Conservation (phyloP, 2,329 filamentous ascomycete genomes). For the Xylogone sp. region DNA sequence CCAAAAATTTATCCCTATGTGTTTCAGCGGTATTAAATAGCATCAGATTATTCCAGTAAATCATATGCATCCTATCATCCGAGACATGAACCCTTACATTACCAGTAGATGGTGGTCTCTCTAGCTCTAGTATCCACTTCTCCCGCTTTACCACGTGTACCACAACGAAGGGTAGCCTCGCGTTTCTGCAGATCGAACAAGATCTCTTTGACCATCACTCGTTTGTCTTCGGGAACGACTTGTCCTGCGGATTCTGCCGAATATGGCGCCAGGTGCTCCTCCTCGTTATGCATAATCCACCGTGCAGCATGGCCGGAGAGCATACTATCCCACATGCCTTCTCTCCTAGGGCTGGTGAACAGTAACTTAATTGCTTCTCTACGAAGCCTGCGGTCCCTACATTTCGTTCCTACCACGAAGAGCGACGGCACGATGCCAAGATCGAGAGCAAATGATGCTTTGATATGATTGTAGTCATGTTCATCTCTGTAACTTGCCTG, state of each 20-base stretch:
- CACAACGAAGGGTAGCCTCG: conserved; percentile 23
- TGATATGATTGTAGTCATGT: conserved; percentile 50
- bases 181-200: conserved; percentile 24
- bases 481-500: conserved; percentile 44
- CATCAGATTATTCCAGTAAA: no score
- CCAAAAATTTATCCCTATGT: no score
- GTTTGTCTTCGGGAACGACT: conserved; percentile 8
- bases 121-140: conserved; percentile 19
- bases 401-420: conserved; percentile 62
- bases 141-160: conserved; percentile 19
- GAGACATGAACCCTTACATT: no score
- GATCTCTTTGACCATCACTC: conserved; percentile 29
- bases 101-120: conserved; percentile 18
- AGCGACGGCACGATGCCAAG: conserved; percentile 58
- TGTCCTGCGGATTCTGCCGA: neutral
- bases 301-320: conserved; percentile 54
- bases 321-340: conserved; percentile 64
- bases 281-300: conserved; percentile 11
- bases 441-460: conserved; percentile 52
- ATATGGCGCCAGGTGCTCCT: neutral
- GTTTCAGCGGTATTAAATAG: no score
- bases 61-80: no score
- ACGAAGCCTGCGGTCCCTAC: conserved; percentile 51
- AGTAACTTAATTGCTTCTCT: conserved; percentile 59
- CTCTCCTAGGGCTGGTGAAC: conserved; percentile 54